Evolutionary conservation across 257 asterid species (phyloP).

Genomic region (Jasminum sambac): DNA sequence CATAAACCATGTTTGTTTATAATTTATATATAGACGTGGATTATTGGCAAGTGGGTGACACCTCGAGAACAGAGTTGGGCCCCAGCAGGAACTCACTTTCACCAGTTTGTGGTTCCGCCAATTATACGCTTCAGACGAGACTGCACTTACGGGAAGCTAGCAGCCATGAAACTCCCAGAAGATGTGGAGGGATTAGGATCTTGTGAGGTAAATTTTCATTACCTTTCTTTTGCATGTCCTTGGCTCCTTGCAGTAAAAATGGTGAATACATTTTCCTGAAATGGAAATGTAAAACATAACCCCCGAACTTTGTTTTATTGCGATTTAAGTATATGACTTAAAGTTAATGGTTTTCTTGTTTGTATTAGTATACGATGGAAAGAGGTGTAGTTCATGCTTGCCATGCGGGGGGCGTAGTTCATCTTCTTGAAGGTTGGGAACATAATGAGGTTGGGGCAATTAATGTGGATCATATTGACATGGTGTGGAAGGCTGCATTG

Average conservation of each 20-base stretch:
- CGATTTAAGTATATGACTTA: neutral
- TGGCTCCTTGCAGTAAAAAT: too few species aligned
- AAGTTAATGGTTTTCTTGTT: neutral
- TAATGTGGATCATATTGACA: slow-evolving; percentile 73
- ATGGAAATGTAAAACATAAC: neutral
- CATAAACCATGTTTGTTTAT: neutral
- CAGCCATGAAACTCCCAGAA: slow-evolving; percentile 85
- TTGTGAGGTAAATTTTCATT: slow-evolving; percentile 61
- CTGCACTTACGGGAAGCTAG: slow-evolving; percentile 79
- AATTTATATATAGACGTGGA: slow-evolving; percentile 72
- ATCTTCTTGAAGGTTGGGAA: slow-evolving; percentile 80
- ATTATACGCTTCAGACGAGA: slow-evolving; percentile 77
- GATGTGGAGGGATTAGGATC: slow-evolving; percentile 83
- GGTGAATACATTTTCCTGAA: neutral
- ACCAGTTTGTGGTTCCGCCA: slow-evolving; percentile 90
- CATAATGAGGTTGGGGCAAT: slow-evolving; percentile 94
- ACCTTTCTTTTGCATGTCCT: neutral
- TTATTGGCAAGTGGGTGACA: slow-evolving; percentile 77
- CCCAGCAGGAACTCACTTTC: slow-evolving; percentile 75
- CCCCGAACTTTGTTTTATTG: neutral
- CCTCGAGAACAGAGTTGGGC: slow-evolving; percentile 79
- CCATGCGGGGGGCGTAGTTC: slow-evolving; percentile 93
- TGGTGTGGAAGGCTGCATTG: slow-evolving; percentile 93
- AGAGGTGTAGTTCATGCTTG: slow-evolving; percentile 97
- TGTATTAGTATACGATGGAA: slow-evolving; percentile 72